Conservation (phyloP, 2,329 filamentous ascomycete species). For the Scortechinia acanthostroma region DNA sequence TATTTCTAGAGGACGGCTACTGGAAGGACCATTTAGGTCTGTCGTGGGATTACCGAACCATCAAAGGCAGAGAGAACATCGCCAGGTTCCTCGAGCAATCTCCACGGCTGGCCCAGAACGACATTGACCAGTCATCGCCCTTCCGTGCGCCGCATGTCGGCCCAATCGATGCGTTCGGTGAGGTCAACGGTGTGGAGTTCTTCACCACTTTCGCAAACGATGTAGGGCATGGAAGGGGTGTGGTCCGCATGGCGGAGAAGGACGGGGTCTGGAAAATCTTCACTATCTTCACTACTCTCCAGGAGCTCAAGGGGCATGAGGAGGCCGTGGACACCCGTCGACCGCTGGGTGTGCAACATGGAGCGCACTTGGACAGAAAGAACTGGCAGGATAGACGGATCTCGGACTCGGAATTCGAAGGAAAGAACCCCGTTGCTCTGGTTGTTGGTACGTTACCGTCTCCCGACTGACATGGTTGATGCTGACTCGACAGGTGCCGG, state of each 20-base stretch:
- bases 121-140: constrained; percentile 33
- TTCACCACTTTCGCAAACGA: constrained; percentile 45
- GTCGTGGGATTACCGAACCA: constrained; percentile 45
- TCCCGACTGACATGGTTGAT: neutral
- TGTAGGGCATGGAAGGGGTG: constrained; percentile 44
- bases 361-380: constrained; percentile 36
- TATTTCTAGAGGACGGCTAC: constrained; percentile 37
- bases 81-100: constrained; percentile 24
- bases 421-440: constrained; percentile 46
- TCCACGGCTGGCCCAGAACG: constrained; percentile 30
- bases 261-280: constrained; percentile 49
- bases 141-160: constrained; percentile 31
- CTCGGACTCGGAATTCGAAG: constrained; percentile 34
- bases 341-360: constrained; percentile 47
- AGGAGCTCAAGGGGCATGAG: constrained; percentile 42
- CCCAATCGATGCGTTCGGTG: constrained; percentile 38
- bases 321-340: constrained; percentile 37
- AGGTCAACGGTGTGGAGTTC: constrained; percentile 42
- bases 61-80: constrained; percentile 32
- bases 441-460: constrained; percentile 43
- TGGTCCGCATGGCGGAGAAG: constrained; percentile 38
- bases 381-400: constrained; percentile 53
- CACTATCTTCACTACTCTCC: constrained; percentile 53
- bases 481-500: constrained; percentile 46
- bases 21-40: constrained; percentile 52